Evolutionary conservation across 805 yeast genomes (phyloP), one percentile per base, ranked within the genome.

Genomic region (Saturnispora besseyi): DNA sequence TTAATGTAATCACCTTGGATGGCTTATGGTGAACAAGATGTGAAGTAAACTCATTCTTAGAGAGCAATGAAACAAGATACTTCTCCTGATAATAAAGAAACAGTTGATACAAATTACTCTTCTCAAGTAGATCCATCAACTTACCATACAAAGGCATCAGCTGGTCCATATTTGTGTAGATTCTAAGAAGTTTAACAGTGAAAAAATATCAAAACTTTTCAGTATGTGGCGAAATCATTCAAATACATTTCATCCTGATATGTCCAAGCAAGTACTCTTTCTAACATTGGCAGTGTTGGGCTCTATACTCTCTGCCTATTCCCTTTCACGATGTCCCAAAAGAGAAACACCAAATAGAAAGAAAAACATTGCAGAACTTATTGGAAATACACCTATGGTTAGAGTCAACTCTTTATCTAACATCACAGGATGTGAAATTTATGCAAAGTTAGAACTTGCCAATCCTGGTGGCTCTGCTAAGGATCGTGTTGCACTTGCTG

Each of bases 381-480:
- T 91, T 21, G 99, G 99, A 0, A 81, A 89, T 63, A 91, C 99
- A 1, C 96, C 96, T 1, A 60, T 91, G 64, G 81, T 91, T 15
- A 76, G 77, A 54, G 75, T 91, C 43, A 75, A 77, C 55, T 83
- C 95, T 0, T 71, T 91, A 11, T 81, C 93, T 1, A 65, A 71
- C 12, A 65, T 74, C 11, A 87, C 96, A 0, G 95, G 95, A 0
- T 83, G 91, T 60, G 82, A 84, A 40, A 78, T 91, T 4, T 87
- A 80, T 62, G 98, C 96, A 34, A 91, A 91, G 60, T 63, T 90
- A 53, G 99, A 91, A 64, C 69, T 87, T 49, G 65, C 74, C 54
- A 93, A 91, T 60, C 97, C 98, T 0, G 99, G 91, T 1, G 98
- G 98, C 0, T 84, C 95, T 46, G 96, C 98, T 4, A 91, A 91